Evolutionary conservation across 2,329 filamentous ascomycete species (phyloP).

Genomic region (Sarocladium brachiariae): DNA sequence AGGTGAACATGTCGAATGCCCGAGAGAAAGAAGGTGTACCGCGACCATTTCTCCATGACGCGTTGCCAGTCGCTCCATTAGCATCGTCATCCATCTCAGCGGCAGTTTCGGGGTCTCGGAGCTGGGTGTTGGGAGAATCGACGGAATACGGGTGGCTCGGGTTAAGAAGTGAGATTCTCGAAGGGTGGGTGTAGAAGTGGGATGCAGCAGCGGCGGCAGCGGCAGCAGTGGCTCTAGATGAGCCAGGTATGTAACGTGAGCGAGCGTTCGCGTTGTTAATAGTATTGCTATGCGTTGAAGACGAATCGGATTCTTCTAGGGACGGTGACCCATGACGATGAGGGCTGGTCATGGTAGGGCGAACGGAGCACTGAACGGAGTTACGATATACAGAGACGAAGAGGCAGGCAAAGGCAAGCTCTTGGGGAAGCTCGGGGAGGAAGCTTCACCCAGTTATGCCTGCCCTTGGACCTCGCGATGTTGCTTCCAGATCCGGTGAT

Average conservation of each 20-base stretch:
- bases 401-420: constrained; percentile 7
- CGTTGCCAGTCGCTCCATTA: constrained; percentile 16
- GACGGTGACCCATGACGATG: constrained; percentile 7
- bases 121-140: neutral
- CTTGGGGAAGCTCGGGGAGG: constrained; percentile 4
- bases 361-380: neutral
- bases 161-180: constrained; percentile 40
- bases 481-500: neutral
- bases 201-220: constrained; percentile 30
- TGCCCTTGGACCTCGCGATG: neutral
- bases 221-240: neutral
- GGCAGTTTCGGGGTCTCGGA: neutral
- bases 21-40: constrained; percentile 41
- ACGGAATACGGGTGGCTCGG: constrained; percentile 29
- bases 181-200: constrained; percentile 31
- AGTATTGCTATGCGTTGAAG: constrained; percentile 1
- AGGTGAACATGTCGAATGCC: constrained; percentile 43
- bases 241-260: neutral
- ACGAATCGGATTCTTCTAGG: constrained; percentile 9
- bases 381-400: neutral
- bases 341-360: constrained; percentile 6
- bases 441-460: constrained; percentile 3
- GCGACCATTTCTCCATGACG: constrained; percentile 19
- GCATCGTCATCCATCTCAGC: constrained; percentile 27
- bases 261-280: neutral